Evolutionary conservation across 2,329 filamentous ascomycete species (phyloP).

Genomic region (Phyllosticta paracitricarpa): DNA sequence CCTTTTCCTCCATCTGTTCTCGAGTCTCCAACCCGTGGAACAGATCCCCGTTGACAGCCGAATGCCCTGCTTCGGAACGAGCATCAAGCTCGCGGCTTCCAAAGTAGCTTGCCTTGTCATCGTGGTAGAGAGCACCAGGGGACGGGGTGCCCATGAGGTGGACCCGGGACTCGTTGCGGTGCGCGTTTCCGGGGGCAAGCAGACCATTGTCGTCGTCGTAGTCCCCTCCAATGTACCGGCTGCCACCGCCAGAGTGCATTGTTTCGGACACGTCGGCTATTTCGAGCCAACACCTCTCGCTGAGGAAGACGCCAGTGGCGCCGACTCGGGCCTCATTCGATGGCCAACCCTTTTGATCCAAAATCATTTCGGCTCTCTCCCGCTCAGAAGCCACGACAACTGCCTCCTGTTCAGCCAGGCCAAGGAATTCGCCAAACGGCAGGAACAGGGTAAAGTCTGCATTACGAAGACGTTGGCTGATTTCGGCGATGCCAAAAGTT

Average conservation of each 20-base stretch:
- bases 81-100: conserved; percentile 68
- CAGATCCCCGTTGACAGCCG: conserved; percentile 92
- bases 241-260: conserved; percentile 44
- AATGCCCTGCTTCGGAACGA: conserved; percentile 83
- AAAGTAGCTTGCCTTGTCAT: conserved; percentile 81
- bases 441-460: conserved; percentile 95
- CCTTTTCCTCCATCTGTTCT: conserved; percentile 89
- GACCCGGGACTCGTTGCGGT: conserved; percentile 43
- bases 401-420: conserved; percentile 72
- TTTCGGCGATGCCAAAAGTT: conserved; percentile 92
- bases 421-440: conserved; percentile 91
- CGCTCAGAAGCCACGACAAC: conserved; percentile 83
- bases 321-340: conserved; percentile 83
- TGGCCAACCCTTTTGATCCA: conserved; percentile 89
- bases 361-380: conserved; percentile 82
- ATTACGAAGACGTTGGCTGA: conserved; percentile 83
- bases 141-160: conserved; percentile 44
- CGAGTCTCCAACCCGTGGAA: conserved; percentile 93
- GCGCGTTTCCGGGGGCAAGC: conserved; percentile 45
- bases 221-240: conserved; percentile 45
- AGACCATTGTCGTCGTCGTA: conserved; percentile 44
- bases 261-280: conserved; percentile 64
- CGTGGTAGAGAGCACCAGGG: conserved; percentile 52
- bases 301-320: conserved; percentile 88
- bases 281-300: conserved; percentile 91